Evolutionary conservation across 2,329 filamentous ascomycete species (phyloP), one percentile per base, ranked within the genome.

Genomic region (Talaromyces sp.): DNA sequence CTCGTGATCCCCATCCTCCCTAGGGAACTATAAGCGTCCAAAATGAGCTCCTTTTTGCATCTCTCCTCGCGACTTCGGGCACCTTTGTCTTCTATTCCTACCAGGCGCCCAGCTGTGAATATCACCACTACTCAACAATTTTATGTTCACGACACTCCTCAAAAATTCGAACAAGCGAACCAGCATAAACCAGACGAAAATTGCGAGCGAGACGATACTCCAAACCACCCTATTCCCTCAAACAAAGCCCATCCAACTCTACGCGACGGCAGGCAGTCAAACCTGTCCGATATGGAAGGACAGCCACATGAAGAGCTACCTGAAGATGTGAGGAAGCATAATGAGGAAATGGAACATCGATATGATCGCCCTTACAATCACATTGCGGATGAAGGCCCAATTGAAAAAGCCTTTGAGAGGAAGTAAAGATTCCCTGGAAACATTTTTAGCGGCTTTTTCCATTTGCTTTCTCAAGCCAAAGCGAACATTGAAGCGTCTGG

Each of bases 191-290:
- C 10, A 14, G 13, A 41, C n/a, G 17, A 27, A 33, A n/a, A 42
- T 19, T 2, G 16, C 27, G 14, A 35, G 3, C 36, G 7, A 20
- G 47, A 39, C 16, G 22, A 27, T 17, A 49, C 33, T 19, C 49
- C 50, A 13, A 61, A 54, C 24, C 47, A 53, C n/a, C 57, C 51
- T 6, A 64, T 58, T 17, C 63, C 70, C 3, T 72, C 70, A 36
- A 72, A 73, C 49, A 66, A 70, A 2, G 69, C 70, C 17, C 59
- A 56, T 4, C 70, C 71, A 13, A 72, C 70, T 3, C 58, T 74
- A 10, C 58, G 47, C n/a, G 63, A 67, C 41, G 67, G 65, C 7
- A 60, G 55, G 9, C 60, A 68, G 36, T 69, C 70, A 2, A 63
- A 65, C 8, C 63, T 71, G 33, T 45, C 67, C 8, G 69, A 73